Percentiles rank a stretch among this genome's conserved stretches.
phyloP scores from a whole-genome alignment of 164 flowering plant species.

The grape (Vitis vinifera) region ASM3070453v1 NC_081820.1:22475501-22476000 shows the following conservation, averaged over 20 bases:
- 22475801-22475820: constrained; percentile 17
- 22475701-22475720: background rate
- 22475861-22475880: background rate
- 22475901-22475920: constrained; percentile 78
- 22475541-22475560: no score
- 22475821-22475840: background rate
- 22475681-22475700: background rate
- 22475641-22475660: no score
- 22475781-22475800: constrained; percentile 2
- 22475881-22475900: background rate
- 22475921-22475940: constrained; percentile 72
- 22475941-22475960: constrained; percentile 81
- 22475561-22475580: no score
- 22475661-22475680: no score
- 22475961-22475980: constrained; percentile 76
- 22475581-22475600: no score
- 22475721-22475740: no score
- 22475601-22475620: no score
- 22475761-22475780: constrained; percentile 23
- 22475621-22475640: no score
- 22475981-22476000: constrained; percentile 82
- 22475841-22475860: background rate
- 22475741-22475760: constrained; percentile 20
- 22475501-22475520: no score
- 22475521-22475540: no score